These are phyloP conservation scores for Oemleria cerasiformis DNA, from an alignment of 306 rosid genomes.

Conservation along the genomic window DNA sequence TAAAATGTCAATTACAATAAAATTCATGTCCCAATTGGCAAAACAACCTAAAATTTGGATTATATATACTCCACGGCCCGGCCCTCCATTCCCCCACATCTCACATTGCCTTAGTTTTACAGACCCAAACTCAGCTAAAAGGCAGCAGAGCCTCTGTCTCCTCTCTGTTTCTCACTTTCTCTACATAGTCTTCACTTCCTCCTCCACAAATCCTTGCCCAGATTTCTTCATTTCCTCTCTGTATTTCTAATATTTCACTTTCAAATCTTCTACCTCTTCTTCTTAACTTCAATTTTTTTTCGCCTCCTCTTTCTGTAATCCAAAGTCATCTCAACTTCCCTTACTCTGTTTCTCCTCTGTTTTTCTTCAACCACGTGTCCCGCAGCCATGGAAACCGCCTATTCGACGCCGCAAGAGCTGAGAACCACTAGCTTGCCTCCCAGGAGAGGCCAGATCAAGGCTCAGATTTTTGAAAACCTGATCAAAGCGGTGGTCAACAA, in stretches of 20 bases:
- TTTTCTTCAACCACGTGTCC: no score
- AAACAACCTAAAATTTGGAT: no score
- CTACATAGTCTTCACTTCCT: background rate
- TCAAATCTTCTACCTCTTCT: background rate
- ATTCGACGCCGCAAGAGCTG: conserved; percentile 1
- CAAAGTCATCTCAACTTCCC: background rate
- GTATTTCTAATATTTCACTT: background rate
- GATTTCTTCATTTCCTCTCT: background rate
- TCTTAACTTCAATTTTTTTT: background rate
- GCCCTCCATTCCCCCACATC: background rate
- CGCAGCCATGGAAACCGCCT: conserved; percentile 19
- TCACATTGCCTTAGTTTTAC: background rate
- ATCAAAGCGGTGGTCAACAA: conserved; percentile 10
- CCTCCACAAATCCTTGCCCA: background rate
- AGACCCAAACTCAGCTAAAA: background rate
- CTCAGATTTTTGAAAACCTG: conserved; percentile 17
- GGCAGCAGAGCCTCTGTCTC: background rate
- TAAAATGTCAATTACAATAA: no score
- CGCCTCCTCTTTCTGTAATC: background rate
- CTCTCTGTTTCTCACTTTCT: background rate
- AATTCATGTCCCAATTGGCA: no score
- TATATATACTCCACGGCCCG: no score
- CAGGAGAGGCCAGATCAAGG: conserved; percentile 33
- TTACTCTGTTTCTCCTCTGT: conserved; percentile 1
- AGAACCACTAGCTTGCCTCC: background rate